Evolutionary conservation across 345 rosid species (phyloP), one percentile per base, ranked within the genome.

Genomic region (Lagerstroemia speciosa): DNA sequence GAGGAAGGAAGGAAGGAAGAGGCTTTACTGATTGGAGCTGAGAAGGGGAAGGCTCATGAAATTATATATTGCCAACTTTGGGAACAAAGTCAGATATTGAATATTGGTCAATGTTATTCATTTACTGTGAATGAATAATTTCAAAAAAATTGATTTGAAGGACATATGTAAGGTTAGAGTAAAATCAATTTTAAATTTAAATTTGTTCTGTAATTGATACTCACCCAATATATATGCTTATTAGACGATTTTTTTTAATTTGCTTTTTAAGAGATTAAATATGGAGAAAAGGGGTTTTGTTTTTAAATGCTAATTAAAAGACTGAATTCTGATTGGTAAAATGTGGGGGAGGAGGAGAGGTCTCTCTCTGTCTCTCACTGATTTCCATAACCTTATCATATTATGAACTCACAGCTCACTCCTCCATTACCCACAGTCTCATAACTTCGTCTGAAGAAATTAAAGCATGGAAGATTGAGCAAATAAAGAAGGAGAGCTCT

Each of bases 331-430:
- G 76, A 74, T 74, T 69, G 83, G 79, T 32, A 68, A 67, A 58
- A 72, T 71, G 78, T 75, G 83, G 83, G 65, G 70, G 37, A 67
- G 71, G 5, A 38, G 10, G 10, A 38, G 37, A 57, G 65, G 74
- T 73, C 74, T 83, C 85, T 85, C 33, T 37, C 8, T 36, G 38
- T 36, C 48, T 50, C 57, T 79, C 78, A 79, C 85, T 64, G 79
- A 77, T 76, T 79, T 77, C 83, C 61, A 79, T 74, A 79, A 79
- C 81, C 88, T 82, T 84, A 79, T 32, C 68, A 62, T 76, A 58
- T 36, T 1, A 69, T 11, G 5, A 36, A 36, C 66, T 63, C 57
- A 62, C 65, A 65, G 66, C 53, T 69, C 72, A 67, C 26, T 60
- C 41, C 6, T 19, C 63, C 31, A 58, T 74, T 57, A 73, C 74